Base-by-base conservation (phyloP, 176 grass and related monocot genomes). In the Phragmites australis region DNA sequence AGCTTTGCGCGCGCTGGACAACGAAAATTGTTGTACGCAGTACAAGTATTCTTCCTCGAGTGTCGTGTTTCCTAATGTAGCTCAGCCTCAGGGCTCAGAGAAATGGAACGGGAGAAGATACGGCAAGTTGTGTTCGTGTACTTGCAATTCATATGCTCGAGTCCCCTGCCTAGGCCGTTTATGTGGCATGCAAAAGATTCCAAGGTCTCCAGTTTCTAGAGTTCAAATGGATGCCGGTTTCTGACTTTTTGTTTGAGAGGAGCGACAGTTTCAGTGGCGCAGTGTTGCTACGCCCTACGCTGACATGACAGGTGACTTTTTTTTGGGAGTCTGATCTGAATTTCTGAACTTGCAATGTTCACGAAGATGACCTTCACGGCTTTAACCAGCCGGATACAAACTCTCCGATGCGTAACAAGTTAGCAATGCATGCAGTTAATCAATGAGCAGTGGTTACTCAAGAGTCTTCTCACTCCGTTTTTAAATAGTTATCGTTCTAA, bases 191-290 rank as follows among this genome's bases (percentile, higher is more conserved):
- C 76, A 47, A 75, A 40, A 75, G 84, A 68, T 87, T 68, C 77
- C 70, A 87, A 81, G 46, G 1, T 75, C 70, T 29, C 70, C 77
- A 22, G 84, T 75, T 86, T 86, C 77, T 75, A 81, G 70, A 87
- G 58, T 81, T 81, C 77, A 81, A 87, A 81, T 49, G 45, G 69
- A 40, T 27, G 60, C 60, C 44, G 51, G 37, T 19, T 25, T 74
- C 39, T 23, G 58, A 43, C 37, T 80, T 34, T 34, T 37, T 29
- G 69, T 86, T 65, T 54, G 23, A 48, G 70, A 10, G 9, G 8
- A 34, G 50, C 49, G 22, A 70, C 30, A 6, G 55, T 61, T 54
- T 49, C 49, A 27, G 9, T 46, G 46, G 10, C n/a, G 13, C 23
- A 49, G 54, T 25, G 46, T 70, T 58, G 45, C 42, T 51, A 59